These are phyloP conservation scores for Hirsutella minnesotensis DNA, from an alignment of 2,329 filamentous ascomycete genomes.

Conservation along the genomic window DNA sequence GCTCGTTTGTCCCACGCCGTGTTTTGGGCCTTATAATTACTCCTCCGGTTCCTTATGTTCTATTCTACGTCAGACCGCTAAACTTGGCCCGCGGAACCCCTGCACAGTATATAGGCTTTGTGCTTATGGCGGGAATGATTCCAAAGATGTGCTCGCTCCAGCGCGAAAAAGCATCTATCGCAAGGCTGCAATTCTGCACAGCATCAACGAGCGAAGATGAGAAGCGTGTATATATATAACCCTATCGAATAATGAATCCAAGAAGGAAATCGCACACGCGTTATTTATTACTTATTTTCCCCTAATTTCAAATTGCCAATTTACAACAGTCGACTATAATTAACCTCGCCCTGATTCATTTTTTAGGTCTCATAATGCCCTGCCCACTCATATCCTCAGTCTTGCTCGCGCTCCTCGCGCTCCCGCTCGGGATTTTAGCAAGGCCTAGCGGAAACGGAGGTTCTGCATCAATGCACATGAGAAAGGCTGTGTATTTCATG, in stretches of 20 bases:
- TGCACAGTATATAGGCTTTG: background rate
- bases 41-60: too few relatives aligned
- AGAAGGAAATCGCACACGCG: background rate
- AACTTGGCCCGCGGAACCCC: background rate
- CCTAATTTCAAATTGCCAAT: background rate
- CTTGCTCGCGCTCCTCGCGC: background rate
- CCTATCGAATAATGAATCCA: background rate
- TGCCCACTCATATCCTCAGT: background rate
- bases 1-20: too few relatives aligned
- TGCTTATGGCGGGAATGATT: background rate
- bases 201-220: background rate
- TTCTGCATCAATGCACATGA: background rate
- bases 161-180: background rate
- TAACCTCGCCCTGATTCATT: background rate
- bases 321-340: background rate
- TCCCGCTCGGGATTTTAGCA: background rate
- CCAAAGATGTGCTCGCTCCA: background rate
- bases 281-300: background rate
- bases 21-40: too few relatives aligned
- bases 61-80: background rate
- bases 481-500: conserved; percentile 42
- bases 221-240: background rate
- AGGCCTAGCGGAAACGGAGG: background rate
- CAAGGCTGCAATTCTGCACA: background rate
- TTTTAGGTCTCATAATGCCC: background rate